A percentile compares a stretch with the other conserved stretches of the same genome.
phyloP scores from a whole-genome alignment of 257 asterid species.

The Nicotiana tabacum region DNA sequence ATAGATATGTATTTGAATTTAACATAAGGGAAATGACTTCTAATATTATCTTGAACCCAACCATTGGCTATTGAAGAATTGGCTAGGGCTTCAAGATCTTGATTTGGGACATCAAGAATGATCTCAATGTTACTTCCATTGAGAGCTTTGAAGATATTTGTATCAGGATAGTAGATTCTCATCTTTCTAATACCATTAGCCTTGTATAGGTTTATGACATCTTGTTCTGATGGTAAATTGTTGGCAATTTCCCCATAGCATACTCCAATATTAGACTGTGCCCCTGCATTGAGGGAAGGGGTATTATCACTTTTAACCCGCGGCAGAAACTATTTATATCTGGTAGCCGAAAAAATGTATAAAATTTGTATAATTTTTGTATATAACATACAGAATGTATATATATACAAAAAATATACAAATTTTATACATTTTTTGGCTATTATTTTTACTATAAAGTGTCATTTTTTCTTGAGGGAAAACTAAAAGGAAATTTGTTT shows the following conservation, averaged over 20 bases:
- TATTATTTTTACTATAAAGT: no score
- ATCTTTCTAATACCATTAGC: slow-evolving; percentile 31
- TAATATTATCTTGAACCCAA: slow-evolving; percentile 35
- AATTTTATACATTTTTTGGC: no score
- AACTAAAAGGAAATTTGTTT: no score
- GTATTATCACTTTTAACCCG: no score
- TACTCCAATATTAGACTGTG: slow-evolving; percentile 32
- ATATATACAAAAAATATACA: no score
- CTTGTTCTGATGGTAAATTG: slow-evolving; percentile 24
- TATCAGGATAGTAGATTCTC: slow-evolving; percentile 39
- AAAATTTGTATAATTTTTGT: no score
- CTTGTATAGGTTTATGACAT: slow-evolving; percentile 28
- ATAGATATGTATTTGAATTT: slow-evolving; percentile 32
- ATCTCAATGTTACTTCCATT: slow-evolving; percentile 30
- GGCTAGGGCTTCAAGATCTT: slow-evolving; percentile 29
- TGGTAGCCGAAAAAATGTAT: no score
- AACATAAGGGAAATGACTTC: slow-evolving; percentile 16
- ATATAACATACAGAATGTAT: no score
- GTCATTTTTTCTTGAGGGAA: not conserved
- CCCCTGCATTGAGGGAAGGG: slow-evolving; percentile 18
- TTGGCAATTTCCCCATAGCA: slow-evolving; percentile 33
- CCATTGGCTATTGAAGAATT: slow-evolving; percentile 17
- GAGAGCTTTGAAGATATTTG: slow-evolving; percentile 28
- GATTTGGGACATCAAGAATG: slow-evolving; percentile 36
- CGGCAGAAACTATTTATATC: no score